Percentiles rank a stretch among this genome's conserved stretches.
Evolutionary conservation across 2,329 filamentous ascomycete genomes (phyloP).

Genomic region (Monilinia fructicola): DNA sequence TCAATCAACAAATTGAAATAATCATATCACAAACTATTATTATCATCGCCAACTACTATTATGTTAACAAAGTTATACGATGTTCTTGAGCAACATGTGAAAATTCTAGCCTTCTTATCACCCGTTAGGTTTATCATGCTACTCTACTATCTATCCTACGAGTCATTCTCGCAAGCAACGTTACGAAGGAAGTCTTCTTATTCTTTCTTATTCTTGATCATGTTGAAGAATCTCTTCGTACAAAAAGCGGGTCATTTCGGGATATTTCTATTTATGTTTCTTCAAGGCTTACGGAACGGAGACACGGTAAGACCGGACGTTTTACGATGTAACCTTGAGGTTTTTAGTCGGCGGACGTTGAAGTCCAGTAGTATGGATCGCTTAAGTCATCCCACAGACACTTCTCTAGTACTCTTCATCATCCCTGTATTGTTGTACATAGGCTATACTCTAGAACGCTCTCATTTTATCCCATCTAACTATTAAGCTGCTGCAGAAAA

Average conservation of each 20-base stretch:
- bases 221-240: constrained; percentile 3
- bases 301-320: not conserved
- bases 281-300: constrained; percentile 11
- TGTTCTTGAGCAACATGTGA: constrained; percentile 4
- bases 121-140: not conserved
- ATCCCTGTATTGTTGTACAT: not conserved
- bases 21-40: not conserved
- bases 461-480: not conserved
- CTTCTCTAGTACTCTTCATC: not conserved
- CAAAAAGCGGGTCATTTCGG: not conserved
- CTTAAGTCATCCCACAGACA: constrained; percentile 14
- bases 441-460: constrained; percentile 6
- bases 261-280: constrained; percentile 1
- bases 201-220: not conserved
- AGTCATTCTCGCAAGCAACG: constrained; percentile 15
- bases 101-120: constrained; percentile 3
- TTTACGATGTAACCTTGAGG: constrained; percentile 5
- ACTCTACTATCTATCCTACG: constrained; percentile 10
- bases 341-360: not conserved
- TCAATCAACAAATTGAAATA: not conserved
- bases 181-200: not conserved
- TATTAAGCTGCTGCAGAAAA: not conserved
- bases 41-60: constrained; percentile 7
- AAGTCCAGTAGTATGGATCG: constrained; percentile 10
- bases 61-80: not conserved